Conservation (phyloP, 768 basidiomycete species). For the Tricholoma furcatifolium region DNA sequence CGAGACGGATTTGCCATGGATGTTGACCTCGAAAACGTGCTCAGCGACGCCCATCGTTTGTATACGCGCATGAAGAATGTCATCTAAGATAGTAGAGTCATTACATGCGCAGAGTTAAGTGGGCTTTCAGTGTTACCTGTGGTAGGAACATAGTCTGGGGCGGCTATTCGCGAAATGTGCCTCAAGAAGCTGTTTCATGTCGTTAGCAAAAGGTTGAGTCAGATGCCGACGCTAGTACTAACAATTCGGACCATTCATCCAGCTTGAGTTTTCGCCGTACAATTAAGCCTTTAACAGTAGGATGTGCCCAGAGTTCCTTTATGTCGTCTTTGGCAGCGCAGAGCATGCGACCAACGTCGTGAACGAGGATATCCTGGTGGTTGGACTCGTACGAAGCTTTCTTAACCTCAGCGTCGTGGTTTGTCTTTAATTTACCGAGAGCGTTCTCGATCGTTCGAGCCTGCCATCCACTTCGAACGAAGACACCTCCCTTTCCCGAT, state of each 20-base stretch:
- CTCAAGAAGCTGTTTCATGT: slow-evolving; percentile 60
- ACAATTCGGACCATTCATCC: slow-evolving; percentile 91
- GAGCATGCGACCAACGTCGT: slow-evolving; percentile 62
- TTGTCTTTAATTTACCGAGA: slow-evolving; percentile 35
- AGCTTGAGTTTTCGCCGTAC: slow-evolving; percentile 68
- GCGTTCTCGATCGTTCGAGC: slow-evolving; percentile 61
- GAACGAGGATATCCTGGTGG: slow-evolving; percentile 54
- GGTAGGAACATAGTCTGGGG: slow-evolving; percentile 68
- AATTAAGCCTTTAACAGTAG: slow-evolving; percentile 68
- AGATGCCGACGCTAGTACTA: slow-evolving; percentile 28
- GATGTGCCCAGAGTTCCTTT: slow-evolving; percentile 69
- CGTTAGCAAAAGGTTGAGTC: slow-evolving; percentile 13
- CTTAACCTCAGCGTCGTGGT: slow-evolving; percentile 30
- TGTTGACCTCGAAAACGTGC: slow-evolving; percentile 78
- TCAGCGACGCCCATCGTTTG: slow-evolving; percentile 90
- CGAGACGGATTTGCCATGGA: slow-evolving; percentile 73
- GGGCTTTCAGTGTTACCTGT: slow-evolving; percentile 47
- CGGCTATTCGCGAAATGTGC: slow-evolving; percentile 70
- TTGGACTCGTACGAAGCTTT: slow-evolving; percentile 32
- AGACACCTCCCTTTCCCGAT: slow-evolving; percentile 74
- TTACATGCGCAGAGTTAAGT: slow-evolving; percentile 24
- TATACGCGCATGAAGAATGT: slow-evolving; percentile 86
- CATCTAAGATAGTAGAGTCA: slow-evolving; percentile 47
- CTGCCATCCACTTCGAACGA: slow-evolving; percentile 83
- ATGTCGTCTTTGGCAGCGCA: slow-evolving; percentile 62